Percentiles rank a stretch among this genome's conserved stretches.
These are phyloP conservation scores for Trichoderma cornu-damae DNA, from an alignment of 2,329 filamentous ascomycete genomes.

Conservation along the genomic window DNA sequence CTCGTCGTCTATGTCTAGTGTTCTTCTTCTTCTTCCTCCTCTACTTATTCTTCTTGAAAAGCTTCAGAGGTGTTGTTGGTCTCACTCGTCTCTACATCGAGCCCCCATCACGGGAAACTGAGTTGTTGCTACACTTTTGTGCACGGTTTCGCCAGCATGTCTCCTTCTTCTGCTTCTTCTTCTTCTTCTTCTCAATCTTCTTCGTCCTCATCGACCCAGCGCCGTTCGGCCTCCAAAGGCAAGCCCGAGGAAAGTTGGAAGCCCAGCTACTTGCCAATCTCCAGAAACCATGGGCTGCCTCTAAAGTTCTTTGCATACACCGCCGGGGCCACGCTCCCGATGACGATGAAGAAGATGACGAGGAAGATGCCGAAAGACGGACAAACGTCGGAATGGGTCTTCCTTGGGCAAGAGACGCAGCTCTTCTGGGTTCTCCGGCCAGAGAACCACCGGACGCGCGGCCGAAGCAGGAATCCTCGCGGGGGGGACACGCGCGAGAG, in stretches of 20 bases:
- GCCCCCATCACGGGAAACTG: not conserved
- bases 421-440: conserved; percentile 1
- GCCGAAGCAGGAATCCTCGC: not conserved
- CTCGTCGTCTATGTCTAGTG: not conserved
- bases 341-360: conserved; percentile 10
- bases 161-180: not conserved
- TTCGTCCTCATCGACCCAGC: not conserved
- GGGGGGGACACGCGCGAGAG: not conserved
- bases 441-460: not conserved
- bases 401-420: not conserved
- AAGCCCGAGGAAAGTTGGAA: not conserved
- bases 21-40: too few species aligned
- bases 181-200: not conserved
- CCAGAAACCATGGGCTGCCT: not conserved
- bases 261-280: not conserved
- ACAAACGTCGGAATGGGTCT: not conserved
- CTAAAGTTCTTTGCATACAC: conserved; percentile 4
- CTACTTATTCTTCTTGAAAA: too few species aligned
- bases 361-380: not conserved
- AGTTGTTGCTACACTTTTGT: not conserved
- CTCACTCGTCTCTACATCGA: too few species aligned
- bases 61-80: too few species aligned
- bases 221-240: not conserved
- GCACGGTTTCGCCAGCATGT: not conserved
- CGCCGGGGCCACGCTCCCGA: not conserved